These are phyloP conservation scores for Trichosporon asahii DNA, from an alignment of 1,284 basidiomycete species.

Conservation along the genomic window DNA sequence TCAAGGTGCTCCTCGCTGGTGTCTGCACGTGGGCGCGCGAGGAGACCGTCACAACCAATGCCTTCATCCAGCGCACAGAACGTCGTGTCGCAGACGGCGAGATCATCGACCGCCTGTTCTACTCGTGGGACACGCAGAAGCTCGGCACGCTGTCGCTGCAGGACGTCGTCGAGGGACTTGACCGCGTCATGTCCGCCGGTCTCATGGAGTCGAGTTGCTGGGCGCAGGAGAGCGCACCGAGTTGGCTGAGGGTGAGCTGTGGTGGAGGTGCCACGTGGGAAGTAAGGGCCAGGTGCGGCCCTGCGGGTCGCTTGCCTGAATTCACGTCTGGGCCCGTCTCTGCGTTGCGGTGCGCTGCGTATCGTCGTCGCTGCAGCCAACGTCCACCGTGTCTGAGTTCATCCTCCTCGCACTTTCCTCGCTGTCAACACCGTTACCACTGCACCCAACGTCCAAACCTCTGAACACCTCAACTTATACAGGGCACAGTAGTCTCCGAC, in stretches of 20 bases:
- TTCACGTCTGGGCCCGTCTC: conserved; percentile 10
- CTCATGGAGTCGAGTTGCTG: conserved; percentile 97
- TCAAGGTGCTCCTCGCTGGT: conserved; percentile 84
- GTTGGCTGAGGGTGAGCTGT: not conserved
- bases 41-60: conserved; percentile 88
- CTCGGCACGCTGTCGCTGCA: conserved; percentile 78
- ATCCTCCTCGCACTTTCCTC: not conserved
- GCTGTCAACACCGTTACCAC: not conserved
- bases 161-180: conserved; percentile 85
- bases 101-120: conserved; percentile 66
- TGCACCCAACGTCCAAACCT: not conserved
- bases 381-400: not conserved
- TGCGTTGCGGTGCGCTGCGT: not conserved
- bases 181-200: conserved; percentile 91
- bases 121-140: conserved; percentile 80
- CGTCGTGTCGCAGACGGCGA: conserved; percentile 54
- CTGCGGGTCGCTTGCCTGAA: not conserved
- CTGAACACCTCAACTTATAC: not conserved
- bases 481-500: not conserved
- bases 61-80: conserved; percentile 69
- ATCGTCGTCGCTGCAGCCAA: not conserved
- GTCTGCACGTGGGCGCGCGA: conserved; percentile 94
- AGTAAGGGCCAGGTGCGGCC: not conserved
- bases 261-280: not conserved
- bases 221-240: not conserved